Base-by-base conservation (phyloP, 257 asterid species). In the Salvia rosmarinus region DNA sequence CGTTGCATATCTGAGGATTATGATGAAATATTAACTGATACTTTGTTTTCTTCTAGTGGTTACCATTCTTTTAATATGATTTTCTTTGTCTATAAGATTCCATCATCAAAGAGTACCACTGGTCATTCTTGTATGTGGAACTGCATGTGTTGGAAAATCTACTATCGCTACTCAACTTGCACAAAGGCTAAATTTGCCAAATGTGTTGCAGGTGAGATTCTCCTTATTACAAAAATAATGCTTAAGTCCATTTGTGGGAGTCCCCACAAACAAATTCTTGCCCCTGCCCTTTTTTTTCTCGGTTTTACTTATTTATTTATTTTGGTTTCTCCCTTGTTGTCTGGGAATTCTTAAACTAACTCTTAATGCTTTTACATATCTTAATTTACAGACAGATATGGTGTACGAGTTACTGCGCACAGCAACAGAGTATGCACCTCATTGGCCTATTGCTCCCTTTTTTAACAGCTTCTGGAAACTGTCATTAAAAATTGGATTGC, bases 101-200 rank as follows among this genome's bases (percentile, higher is more conserved):
- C 99, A 95, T 71, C 98, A 95, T 84, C 96, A 85, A 81, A 87
- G 99, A 81, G 96, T 95, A 64, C 99, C 99, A 20, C 78, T 95
- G 77, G 98, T 95, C 82, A 95, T 95, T 85, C 99, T 95, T 69
- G 98, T 95, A 19, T 95, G 99, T 80, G 99, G 99, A 72, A 89
- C 99, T 84, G 98, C 99, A 76, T 90, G 96, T 66, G 97, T 90
- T 79, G 98, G 98, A 70, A 91, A 95, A 81, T 95, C 99, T 74
- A 95, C 99, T 19, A 92, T 92, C 77, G 98, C 98, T 55, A 89
- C 99, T 68, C 99, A 91, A 74, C 92, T 95, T 71, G 99, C 99
- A n/a, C 99, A 95, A 70, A 88, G 99, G 80, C 85, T 95, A 40
- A 95, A 95, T 83, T 82, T 95, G 80, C 98, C 99, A 55, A 95